A percentile compares a stretch with the other conserved stretches of the same genome.
Conservation (phyloP, 345 rosid species). For the Camelina hispida region DNA sequence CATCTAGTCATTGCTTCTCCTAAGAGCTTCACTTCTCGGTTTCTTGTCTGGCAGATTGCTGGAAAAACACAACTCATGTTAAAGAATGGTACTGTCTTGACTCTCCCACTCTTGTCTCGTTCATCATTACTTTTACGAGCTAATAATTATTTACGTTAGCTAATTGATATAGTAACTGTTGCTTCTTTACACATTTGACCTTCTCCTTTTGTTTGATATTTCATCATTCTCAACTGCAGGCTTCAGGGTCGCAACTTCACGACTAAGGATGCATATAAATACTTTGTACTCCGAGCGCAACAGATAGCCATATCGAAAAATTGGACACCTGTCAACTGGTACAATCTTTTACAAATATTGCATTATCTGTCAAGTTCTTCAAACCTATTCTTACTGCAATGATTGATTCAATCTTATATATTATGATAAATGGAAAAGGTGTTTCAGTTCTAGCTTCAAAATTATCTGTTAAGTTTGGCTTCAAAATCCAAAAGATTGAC, state of each 20-base stretch:
- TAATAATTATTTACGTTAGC: neutral
- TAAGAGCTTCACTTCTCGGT: neutral
- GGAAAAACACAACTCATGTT: constrained; percentile 76
- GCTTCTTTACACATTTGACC: constrained; percentile 6
- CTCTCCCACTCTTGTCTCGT: neutral
- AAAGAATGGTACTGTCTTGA: constrained; percentile 66
- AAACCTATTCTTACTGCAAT: neutral
- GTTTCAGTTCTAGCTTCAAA: neutral
- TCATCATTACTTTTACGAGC: neutral
- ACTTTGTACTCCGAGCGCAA: constrained; percentile 84
- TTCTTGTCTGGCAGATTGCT: constrained; percentile 68
- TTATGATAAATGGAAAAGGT: neutral
- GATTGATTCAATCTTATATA: neutral
- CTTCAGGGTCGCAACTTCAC: constrained; percentile 70
- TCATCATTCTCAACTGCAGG: constrained; percentile 56
- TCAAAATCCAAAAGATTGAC: constrained; percentile 11
- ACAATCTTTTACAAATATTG: constrained; percentile 30
- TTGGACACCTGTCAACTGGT: constrained; percentile 94
- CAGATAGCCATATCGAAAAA: constrained; percentile 73
- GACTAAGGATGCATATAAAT: constrained; percentile 67
- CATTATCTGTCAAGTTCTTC: constrained; percentile 3
- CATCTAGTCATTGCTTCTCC: neutral
- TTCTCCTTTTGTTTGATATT: constrained; percentile 23
- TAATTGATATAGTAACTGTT: neutral
- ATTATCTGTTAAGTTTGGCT: neutral